Percentiles rank a stretch among this genome's conserved stretches.
phyloP scores from a whole-genome alignment of 2,329 filamentous ascomycete genomes.

The Ophiostoma perfectum region DNA sequence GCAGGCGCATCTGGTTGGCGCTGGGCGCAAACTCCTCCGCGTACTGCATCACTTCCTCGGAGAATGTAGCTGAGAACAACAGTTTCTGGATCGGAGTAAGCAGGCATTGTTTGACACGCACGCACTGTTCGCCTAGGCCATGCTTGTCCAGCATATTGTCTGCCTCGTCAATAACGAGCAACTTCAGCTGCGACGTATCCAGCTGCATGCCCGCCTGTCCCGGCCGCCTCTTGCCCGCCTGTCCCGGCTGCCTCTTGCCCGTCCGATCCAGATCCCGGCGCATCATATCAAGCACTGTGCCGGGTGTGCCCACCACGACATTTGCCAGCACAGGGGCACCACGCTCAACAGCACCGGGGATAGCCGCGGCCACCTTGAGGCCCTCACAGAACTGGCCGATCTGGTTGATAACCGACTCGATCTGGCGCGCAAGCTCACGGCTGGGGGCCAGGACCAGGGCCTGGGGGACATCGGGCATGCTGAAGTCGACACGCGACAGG shows the following conservation, averaged over 20 bases:
- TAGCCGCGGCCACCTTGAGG: slow-evolving; percentile 71
- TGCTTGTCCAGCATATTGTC: slow-evolving; percentile 99
- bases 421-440: slow-evolving; percentile 91
- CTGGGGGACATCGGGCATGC: slow-evolving; percentile 64
- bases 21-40: slow-evolving; percentile 78
- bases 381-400: slow-evolving; percentile 81
- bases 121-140: slow-evolving; percentile 90
- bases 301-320: slow-evolving; percentile 87
- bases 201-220: too few relatives aligned
- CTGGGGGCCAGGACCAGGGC: slow-evolving; percentile 86
- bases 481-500: slow-evolving; percentile 76
- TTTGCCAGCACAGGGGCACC: slow-evolving; percentile 66
- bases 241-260: too few relatives aligned
- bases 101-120: too few relatives aligned
- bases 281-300: slow-evolving; percentile 84
- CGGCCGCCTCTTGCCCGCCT: too few relatives aligned
- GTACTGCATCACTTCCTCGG: slow-evolving; percentile 76
- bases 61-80: slow-evolving; percentile 92
- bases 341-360: slow-evolving; percentile 69
- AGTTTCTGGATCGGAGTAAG: slow-evolving; percentile 88
- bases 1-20: slow-evolving; percentile 79
- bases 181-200: slow-evolving; percentile 64
- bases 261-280: too few relatives aligned
- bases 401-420: slow-evolving; percentile 72
- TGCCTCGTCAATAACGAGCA: slow-evolving; percentile 91